Conservation (phyloP, 495 filamentous ascomycete genomes). For the Aspergillus asperescens region DNA sequence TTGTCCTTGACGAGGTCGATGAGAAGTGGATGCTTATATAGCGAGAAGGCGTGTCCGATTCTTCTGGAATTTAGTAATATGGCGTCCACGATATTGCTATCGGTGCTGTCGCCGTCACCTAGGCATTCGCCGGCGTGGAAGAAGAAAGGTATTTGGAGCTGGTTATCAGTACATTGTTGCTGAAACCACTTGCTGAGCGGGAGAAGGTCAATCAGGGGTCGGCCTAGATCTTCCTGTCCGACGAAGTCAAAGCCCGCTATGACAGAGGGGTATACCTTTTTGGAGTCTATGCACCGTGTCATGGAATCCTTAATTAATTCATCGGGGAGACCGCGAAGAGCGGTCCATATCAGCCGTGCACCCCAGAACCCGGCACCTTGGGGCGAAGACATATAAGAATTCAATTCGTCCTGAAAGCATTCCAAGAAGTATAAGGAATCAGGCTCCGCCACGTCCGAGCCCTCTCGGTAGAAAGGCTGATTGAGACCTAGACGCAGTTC, state of each 20-base stretch:
- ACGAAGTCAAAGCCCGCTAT: conserved; percentile 16
- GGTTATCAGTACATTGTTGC: not conserved
- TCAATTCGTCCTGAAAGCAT: conserved; percentile 14
- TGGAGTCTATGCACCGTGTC: not conserved
- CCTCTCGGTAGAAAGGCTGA: conserved; percentile 2
- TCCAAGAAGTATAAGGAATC: conserved; percentile 9
- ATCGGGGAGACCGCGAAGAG: conserved; percentile 3
- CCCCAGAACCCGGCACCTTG: conserved; percentile 11
- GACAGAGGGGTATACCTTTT: conserved; percentile 6
- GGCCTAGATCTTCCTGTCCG: conserved; percentile 12
- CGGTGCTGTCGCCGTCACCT: conserved; percentile 12
- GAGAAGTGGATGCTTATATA: conserved; percentile 15
- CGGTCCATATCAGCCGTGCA: conserved; percentile 14
- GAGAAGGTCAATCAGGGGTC: conserved; percentile 7
- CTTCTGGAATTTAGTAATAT: conserved; percentile 13
- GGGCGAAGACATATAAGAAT: conserved; percentile 6
- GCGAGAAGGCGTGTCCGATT: conserved; percentile 14
- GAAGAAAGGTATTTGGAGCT: conserved; percentile 15
- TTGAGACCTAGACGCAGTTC: conserved; percentile 10
- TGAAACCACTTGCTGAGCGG: conserved; percentile 13
- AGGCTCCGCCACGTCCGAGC: not conserved
- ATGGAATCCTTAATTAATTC: conserved; percentile 5
- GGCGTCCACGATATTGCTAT: conserved; percentile 12
- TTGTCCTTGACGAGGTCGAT: conserved; percentile 12
- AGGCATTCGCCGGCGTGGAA: conserved; percentile 16